Evolutionary conservation across 164 flowering plant species (phyloP), one percentile per base, ranked within the genome.

Genomic region (Houttuynia cordata): DNA sequence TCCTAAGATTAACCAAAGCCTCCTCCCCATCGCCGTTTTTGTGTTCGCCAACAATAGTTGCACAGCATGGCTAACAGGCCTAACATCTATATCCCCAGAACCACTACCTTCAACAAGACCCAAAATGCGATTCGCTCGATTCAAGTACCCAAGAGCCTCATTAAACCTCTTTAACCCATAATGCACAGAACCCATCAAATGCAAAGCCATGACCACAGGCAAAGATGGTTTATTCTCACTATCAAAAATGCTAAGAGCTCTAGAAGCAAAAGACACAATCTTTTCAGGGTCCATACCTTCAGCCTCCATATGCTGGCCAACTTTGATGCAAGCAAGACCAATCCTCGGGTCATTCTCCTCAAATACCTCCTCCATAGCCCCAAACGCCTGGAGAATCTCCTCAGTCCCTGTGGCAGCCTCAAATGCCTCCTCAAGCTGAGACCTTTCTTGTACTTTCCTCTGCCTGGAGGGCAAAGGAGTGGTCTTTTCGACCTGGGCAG

Each of bases 21-120:
- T 89, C 98, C 66, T 89, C 96, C 59, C 96, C 83, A 92, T 67
- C 0, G 96, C 98, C 0, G 80, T 87, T 76, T 85, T 89, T 5
- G 78, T 77, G 71, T 89, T 86, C 0, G 84, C 85, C 68, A 84
- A 71, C 71, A 71, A 83, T 51, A 79, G 76, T 60, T 77, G 91
- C 66, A 87, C 90, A 0, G 88, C 87, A 60, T 85, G 96, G 59
- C 73, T 67, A 58, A 87, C 79, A 0, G 93, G 90, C 67, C 74
- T 62, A 57, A 83, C 61, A 66, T 82, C 94, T 21, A 75, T 74
- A 41, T 13, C 74, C 51, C 63, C 64, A 68, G 7, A 23, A 67
- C 83, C 84, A 64, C 80, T 88, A 23, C 67, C 71, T 64, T 76
- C 84, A 41, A 84, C 73, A 75, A 64, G 73, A 58, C 56, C 68